Evolutionary conservation across 306 rosid genomes (phyloP), one percentile per base, ranked within the genome.

Genomic region (Malus sieversii): DNA sequence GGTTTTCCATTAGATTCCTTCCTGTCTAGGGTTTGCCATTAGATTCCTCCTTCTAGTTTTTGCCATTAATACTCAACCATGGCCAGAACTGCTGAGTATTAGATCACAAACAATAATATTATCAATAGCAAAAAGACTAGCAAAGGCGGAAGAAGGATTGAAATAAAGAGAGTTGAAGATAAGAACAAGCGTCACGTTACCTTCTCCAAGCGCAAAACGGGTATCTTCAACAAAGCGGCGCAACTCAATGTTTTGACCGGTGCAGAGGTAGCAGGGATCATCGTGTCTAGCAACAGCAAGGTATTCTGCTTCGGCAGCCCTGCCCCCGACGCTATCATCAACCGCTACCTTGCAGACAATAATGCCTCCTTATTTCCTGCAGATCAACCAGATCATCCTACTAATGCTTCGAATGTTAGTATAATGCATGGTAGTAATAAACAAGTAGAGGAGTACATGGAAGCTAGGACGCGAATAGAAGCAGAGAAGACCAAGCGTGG

Each of bases 131-230:
- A 58, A 45, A 80, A 68, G 83, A n/a, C 61, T 10, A 46, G 35
- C 71, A 68, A 27, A 59, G 75, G 72, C 20, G 27, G 30, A 9
- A 65, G 58, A 42, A 80, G 55, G 76, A 33, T 80, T 5, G 83
- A 60, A 22, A 80, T 80, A 11, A 80, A 80, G 66, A 51, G 4
- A 48, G 59, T 74, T 23, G 83, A 62, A 69, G 79, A 62, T 4
- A 65, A 63, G 8, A 80, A 32, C 79, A 74, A 61, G 29, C 83
- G 83, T 38, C 76, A 80, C 35, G 79, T 74, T n/a, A 61, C 83
- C 4, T 80, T 80, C 70, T 80, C 83, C 4, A 80, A 80, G 79
- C 68, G 79, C n/a, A 80, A 74, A 62, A 52, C 10, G 14, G 79
- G 79, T 9, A 64, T 74, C 27, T 57, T 80, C 70, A 80, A 74